A percentile compares a stretch with the other conserved stretches of the same genome.
Evolutionary conservation across 129 eudicot genomes (phyloP).

Genomic region (carrot (Daucus carota)): DNA sequence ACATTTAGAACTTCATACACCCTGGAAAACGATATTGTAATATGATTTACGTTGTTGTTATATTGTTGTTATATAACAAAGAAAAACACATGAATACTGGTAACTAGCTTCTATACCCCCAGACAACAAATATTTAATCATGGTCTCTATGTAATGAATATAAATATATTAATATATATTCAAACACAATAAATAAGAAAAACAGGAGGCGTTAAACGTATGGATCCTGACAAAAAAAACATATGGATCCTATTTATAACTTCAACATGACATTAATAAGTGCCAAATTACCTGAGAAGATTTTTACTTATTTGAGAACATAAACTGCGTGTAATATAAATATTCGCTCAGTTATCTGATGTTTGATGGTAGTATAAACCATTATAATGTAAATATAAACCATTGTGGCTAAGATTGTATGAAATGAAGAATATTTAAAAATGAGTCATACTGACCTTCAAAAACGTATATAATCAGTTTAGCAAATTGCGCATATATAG

Average conservation of each 20-base stretch:
- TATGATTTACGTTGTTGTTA: not conserved
- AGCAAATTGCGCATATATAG: not conserved
- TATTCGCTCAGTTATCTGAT: not conserved
- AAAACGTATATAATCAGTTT: not conserved
- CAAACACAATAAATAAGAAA: not conserved
- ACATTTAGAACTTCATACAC: slow-evolving; percentile 65
- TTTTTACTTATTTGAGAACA: not conserved
- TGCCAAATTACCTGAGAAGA: not conserved
- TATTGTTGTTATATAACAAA: not conserved
- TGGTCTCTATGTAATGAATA: not conserved
- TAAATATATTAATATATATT: not conserved
- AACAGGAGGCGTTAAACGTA: not conserved
- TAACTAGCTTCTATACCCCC: not conserved
- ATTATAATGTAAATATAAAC: not conserved
- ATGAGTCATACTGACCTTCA: not conserved
- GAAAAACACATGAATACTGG: not conserved
- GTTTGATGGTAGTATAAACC: not conserved
- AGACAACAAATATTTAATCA: not conserved
- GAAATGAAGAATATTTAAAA: not conserved
- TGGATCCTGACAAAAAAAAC: too few relatives aligned
- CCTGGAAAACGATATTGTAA: slow-evolving; percentile 36
- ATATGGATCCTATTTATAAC: not conserved
- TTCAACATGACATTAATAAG: not conserved
- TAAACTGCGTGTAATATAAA: not conserved
- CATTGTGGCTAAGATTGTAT: not conserved